Conservation (phyloP, 202 grass and related monocot species). For the Thinopyrum obtusiflorum region DNA sequence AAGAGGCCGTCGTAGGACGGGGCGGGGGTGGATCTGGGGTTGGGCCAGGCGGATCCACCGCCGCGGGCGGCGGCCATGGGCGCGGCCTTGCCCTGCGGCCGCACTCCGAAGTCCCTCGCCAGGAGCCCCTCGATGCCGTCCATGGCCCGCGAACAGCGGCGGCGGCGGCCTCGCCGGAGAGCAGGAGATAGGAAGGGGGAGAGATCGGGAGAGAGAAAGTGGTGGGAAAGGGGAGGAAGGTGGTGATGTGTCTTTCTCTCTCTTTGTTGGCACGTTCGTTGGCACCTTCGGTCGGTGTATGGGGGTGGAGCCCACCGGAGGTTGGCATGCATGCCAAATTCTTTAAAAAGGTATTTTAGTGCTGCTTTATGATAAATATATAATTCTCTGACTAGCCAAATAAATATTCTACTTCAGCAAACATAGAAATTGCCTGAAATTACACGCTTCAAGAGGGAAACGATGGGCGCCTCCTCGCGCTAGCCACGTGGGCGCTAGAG, state of each 20-base stretch:
- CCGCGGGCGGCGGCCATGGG: conserved; percentile 67
- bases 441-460: too few species aligned
- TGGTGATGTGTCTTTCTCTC: conserved; percentile 41
- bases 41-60: conserved; percentile 38
- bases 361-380: too few species aligned
- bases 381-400: too few species aligned
- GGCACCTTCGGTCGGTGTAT: neutral
- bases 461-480: too few species aligned
- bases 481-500: too few species aligned
- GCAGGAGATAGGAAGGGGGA: neutral
- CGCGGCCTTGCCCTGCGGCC: conserved; percentile 60
- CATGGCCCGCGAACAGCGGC: conserved; percentile 31
- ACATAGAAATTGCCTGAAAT: too few species aligned
- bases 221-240: neutral
- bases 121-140: conserved; percentile 81
- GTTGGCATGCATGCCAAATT: neutral
- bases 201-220: neutral
- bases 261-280: conserved; percentile 4
- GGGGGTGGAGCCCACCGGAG: neutral
- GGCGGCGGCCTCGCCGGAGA: conserved; percentile 22
- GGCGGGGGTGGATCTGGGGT: conserved; percentile 38
- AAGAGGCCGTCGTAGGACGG: conserved; percentile 45
- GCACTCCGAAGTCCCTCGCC: conserved; percentile 78
- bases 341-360: too few species aligned
- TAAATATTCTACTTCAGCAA: too few species aligned